Base-by-base conservation (phyloP, 257 asterid genomes). In the Paraleonurus japonicus region DNA sequence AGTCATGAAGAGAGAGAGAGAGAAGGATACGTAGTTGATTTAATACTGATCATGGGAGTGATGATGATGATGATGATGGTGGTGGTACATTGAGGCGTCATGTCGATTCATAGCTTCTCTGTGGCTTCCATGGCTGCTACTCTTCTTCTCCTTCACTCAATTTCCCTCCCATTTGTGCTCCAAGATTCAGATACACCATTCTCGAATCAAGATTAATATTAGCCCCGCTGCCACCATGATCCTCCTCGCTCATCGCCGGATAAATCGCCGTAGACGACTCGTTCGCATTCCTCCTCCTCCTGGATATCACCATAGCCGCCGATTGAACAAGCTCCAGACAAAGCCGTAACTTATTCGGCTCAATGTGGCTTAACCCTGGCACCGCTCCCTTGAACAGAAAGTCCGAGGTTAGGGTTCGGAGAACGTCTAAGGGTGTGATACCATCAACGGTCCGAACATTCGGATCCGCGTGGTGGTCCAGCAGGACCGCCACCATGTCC, bases 401-500 rank as follows among this genome's bases (percentile, higher is more conserved):
- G 72, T 93, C 97, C 7, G 98, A 93, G 0, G 98, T 93, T 79
- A 93, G 95, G 92, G 96, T 90, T 80, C 97, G 80, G 9, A 93
- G 87, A 1, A 90, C 86, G 16, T 90, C 98, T 24, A 90, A 67
- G 0, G 98, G 98, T 1, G 97, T 93, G 28, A 90, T 53, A 9
- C 96, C 97, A 15, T 90, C 96, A 0, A 90, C 83, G 1, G 95
- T 90, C 7, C 98, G 75, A 4, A 87, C 96, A 15, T 86, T 89
- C 0, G 98, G 98, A 41, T 93, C 96, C 3, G 98, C 98, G 61
- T 93, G 98, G 79, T 93, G 98, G 82, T 93, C 98, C 4, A 93
- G 86, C 7, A 93, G 81, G 30, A 93, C 98, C 1, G 98, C 93
- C 37, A 93, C 97, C 98, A 93, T 93, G 76, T 93, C 98, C 8